These are phyloP conservation scores for Bryoglossum gracile DNA, from an alignment of 495 filamentous ascomycete species.

Conservation along the genomic window DNA sequence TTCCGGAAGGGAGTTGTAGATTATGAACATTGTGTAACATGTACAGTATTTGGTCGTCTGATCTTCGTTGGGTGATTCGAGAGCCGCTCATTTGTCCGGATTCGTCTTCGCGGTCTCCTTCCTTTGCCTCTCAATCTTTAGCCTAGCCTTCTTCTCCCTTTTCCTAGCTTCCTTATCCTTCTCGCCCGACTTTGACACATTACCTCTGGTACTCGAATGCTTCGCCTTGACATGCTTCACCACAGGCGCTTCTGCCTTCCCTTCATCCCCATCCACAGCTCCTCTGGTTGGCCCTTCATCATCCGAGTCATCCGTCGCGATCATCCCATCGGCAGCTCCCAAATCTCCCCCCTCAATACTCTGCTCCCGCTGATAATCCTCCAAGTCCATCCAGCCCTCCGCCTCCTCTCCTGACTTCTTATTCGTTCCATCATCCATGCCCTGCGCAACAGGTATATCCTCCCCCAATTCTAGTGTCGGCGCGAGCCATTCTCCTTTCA, in stretches of 20 bases:
- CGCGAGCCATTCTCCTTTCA: slow-evolving; percentile 25
- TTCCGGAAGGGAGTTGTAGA: slow-evolving; percentile 25
- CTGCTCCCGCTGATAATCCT: slow-evolving; percentile 42
- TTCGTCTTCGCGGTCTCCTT: slow-evolving; percentile 1
- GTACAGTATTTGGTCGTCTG: no score
- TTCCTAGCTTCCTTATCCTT: slow-evolving; percentile 32
- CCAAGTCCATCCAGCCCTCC: slow-evolving; percentile 46
- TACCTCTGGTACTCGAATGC: slow-evolving; percentile 1
- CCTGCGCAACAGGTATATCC: slow-evolving; percentile 2
- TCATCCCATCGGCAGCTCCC: slow-evolving; percentile 16
- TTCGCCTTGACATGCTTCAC: slow-evolving; percentile 24
- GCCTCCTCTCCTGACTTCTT: background rate
- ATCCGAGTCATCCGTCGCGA: slow-evolving; percentile 27
- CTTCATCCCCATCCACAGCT: slow-evolving; percentile 15
- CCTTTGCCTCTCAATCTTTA: slow-evolving; percentile 15
- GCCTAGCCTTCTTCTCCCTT: slow-evolving; percentile 31
- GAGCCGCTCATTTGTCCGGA: background rate
- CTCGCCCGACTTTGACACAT: slow-evolving; percentile 12
- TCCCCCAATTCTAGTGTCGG: slow-evolving; percentile 13
- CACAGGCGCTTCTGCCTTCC: slow-evolving; percentile 21
- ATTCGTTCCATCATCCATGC: slow-evolving; percentile 15
- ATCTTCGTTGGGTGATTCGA: slow-evolving; percentile 1
- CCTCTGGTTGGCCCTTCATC: slow-evolving; percentile 16
- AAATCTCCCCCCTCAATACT: slow-evolving; percentile 34
- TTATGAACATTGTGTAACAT: no score